These are phyloP conservation scores for Rutidosis leptorrhynchoides DNA, from an alignment of 129 eudicot species.

Conservation along the genomic window DNA sequence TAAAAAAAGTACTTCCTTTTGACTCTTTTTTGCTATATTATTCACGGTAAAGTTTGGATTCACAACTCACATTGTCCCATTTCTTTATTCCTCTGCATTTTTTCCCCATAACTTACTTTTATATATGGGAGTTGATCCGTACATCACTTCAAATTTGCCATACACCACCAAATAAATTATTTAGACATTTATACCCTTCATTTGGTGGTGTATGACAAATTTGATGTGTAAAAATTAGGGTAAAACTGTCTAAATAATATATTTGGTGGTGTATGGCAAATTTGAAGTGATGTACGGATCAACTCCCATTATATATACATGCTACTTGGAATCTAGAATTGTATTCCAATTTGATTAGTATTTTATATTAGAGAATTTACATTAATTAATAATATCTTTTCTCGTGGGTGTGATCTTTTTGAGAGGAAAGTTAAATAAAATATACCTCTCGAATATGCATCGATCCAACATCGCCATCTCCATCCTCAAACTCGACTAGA, in stretches of 20 bases:
- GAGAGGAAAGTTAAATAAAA: neutral
- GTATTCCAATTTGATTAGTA: neutral
- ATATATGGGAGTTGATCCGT: neutral
- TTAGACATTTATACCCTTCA: no score
- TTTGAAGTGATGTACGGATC: no score
- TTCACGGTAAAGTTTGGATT: conserved; percentile 21
- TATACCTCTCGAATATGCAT: conserved; percentile 90
- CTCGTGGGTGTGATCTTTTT: neutral
- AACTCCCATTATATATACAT: neutral
- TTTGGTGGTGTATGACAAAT: no score
- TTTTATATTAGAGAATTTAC: neutral
- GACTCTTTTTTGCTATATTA: conserved; percentile 18
- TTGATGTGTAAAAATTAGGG: no score
- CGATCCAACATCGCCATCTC: conserved; percentile 96
- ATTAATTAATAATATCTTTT: neutral
- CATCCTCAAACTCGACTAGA: conserved; percentile 82
- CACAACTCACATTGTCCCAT: conserved; percentile 21
- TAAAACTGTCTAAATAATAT: no score
- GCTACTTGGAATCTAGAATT: conserved; percentile 11
- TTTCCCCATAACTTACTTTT: conserved; percentile 8
- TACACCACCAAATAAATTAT: no score
- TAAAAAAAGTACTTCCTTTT: conserved; percentile 25
- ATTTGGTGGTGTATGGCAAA: no score
- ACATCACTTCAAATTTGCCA: no score
- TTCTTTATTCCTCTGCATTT: conserved; percentile 6